Evolutionary conservation across 2,329 filamentous ascomycete species (phyloP), one percentile per base, ranked within the genome.

Genomic region (Metarhizium humberi): DNA sequence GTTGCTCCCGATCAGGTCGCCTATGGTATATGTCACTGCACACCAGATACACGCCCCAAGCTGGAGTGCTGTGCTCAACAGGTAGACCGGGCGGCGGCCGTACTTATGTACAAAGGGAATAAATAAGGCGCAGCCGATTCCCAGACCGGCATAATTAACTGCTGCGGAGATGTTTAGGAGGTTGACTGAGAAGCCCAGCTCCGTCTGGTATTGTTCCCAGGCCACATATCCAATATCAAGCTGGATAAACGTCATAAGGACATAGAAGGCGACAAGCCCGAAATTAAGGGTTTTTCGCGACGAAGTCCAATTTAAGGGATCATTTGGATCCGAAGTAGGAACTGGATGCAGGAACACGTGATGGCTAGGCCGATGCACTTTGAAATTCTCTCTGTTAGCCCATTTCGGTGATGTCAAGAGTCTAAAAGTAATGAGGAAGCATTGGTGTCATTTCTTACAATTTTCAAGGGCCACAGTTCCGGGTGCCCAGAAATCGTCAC

Each of bases 221-320:
- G 54, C 54, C 1, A 54, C 54, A n/a, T 51, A 55, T n/a, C 50
- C 56, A 32, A 58, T 56, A 16, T 54, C 59, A 4, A 90, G 76
- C 65, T 88, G 82, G 56, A 88, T 71, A 69, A 88, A 91, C 6
- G 81, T 78, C 20, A 91, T 71, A 13, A 87, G 73, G 2, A 84
- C 78, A 62, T 90, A 83, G 6, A 80, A 65, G 56, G 86, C 75
- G 1, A 85, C 84, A 49, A 85, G 67, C 2, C 67, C 57, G 49
- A 90, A 62, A 20, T 63, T 59, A 36, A 61, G 2, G 2, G n/a
- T 48, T 51, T 63, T 63, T 11, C 58, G 52, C 52, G 42, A 56
- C 40, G 50, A 6, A 7, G 13, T 13, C 36, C 36, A 38, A 13
- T 38, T 38, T 6, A 38, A 13, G 7, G 36, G 36, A 38, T 38